Percentiles rank a stretch among this genome's conserved stretches.
Conservation (phyloP, 1,284 basidiomycete species). For the Xerocomus minutiporus region DNA sequence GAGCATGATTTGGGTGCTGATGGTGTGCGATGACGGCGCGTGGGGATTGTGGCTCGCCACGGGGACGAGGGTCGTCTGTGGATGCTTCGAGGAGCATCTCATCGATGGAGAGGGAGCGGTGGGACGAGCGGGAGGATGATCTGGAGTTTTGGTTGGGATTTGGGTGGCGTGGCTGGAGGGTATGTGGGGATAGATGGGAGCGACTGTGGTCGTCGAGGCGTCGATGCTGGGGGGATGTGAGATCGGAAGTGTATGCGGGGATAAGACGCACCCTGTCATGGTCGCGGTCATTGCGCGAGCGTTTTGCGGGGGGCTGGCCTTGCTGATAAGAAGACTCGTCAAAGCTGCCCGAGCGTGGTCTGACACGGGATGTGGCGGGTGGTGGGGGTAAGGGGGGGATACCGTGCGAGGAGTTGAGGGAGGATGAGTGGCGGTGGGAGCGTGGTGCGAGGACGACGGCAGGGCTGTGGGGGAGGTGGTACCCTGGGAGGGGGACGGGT, state of each 20-base stretch:
- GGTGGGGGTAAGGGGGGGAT: conserved; percentile 27
- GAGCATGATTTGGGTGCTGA: conserved; percentile 27
- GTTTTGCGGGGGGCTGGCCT: conserved; percentile 42
- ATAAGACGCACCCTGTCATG: conserved; percentile 14
- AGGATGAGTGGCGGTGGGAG: conserved; percentile 22
- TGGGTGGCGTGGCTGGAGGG: conserved; percentile 17
- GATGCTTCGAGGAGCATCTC: conserved; percentile 61
- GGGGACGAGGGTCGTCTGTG: conserved; percentile 32
- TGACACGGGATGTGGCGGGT: conserved; percentile 31
- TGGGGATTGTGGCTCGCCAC: conserved; percentile 31
- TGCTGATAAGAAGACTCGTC: conserved; percentile 26
- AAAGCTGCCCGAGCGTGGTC: conserved; percentile 41
- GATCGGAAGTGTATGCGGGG: background rate
- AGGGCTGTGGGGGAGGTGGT: conserved; percentile 15
- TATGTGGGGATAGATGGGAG: conserved; percentile 22
- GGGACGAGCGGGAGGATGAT: conserved; percentile 31
- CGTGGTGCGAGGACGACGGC: conserved; percentile 27
- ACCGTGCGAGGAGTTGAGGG: conserved; percentile 22
- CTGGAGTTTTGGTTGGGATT: conserved; percentile 23
- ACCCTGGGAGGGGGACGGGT: conserved; percentile 26
- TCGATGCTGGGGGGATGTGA: conserved; percentile 14
- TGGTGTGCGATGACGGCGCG: conserved; percentile 32
- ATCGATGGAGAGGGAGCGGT: conserved; percentile 45
- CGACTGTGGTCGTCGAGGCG: conserved; percentile 24
- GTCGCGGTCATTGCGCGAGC: conserved; percentile 39